Evolutionary conservation across 352 stramenopile genomes (phyloP).

Genomic region (Phytophthora meadii): DNA sequence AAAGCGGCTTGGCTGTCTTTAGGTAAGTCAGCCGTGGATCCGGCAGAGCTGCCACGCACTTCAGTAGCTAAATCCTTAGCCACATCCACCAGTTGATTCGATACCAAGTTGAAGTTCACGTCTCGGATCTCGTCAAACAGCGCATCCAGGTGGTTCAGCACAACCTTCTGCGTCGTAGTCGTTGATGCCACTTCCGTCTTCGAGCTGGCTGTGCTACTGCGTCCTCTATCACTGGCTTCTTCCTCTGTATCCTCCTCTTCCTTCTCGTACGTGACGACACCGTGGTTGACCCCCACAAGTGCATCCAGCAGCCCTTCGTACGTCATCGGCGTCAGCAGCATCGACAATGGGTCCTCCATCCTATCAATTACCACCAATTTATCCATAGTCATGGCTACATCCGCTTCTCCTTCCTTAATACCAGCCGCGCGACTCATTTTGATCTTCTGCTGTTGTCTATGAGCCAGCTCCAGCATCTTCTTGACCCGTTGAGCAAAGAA

Average conservation of each 20-base stretch:
- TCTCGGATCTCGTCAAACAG: conserved; percentile 79
- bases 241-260: conserved; percentile 39
- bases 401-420: conserved; percentile 6
- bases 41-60: conserved; percentile 38
- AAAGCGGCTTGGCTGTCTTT: conserved; percentile 42
- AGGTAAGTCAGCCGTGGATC: conserved; percentile 15
- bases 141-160: conserved; percentile 76
- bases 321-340: conserved; percentile 86
- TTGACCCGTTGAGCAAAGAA: conserved; percentile 65
- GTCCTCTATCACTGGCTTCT: conserved; percentile 10
- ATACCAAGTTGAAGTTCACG: conserved; percentile 81
- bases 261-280: conserved; percentile 69
- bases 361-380: conserved; percentile 77
- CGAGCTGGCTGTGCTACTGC: conserved; percentile 5
- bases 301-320: conserved; percentile 85
- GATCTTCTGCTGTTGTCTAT: conserved; percentile 45
- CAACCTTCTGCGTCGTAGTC: conserved; percentile 51
- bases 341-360: conserved; percentile 84
- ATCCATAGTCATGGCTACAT: conserved; percentile 38
- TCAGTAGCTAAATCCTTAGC: conserved; percentile 60
- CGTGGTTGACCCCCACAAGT: conserved; percentile 75
- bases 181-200: conserved; percentile 3
- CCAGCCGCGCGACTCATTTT: conserved; percentile 25
- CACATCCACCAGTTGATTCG: conserved; percentile 54
- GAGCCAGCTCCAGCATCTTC: conserved; percentile 67